phyloP scores from a whole-genome alignment of 2,329 filamentous ascomycete species.

The Beauveria rudraprayagi region DNA sequence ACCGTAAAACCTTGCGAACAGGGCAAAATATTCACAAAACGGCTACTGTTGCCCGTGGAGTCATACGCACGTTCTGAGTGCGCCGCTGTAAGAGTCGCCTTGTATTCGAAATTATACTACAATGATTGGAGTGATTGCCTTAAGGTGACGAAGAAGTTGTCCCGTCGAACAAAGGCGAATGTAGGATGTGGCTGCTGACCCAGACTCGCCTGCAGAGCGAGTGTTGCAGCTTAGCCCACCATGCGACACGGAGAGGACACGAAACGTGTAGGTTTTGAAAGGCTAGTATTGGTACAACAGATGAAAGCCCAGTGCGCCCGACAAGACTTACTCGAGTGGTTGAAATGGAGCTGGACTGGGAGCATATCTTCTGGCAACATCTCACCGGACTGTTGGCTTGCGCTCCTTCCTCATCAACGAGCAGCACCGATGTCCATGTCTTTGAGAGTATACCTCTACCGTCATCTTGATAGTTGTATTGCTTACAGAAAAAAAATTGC shows the following conservation, averaged over 20 bases:
- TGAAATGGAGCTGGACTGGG: neutral
- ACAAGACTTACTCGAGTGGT: neutral
- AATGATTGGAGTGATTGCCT: too few species aligned
- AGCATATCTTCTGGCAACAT: neutral
- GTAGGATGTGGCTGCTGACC: too few species aligned
- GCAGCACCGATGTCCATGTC: neutral
- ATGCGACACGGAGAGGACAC: conserved; percentile 3
- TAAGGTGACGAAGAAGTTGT: too few species aligned
- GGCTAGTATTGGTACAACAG: conserved; percentile 4
- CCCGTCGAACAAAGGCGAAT: too few species aligned
- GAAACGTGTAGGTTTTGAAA: conserved; percentile 1
- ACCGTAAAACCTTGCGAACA: neutral
- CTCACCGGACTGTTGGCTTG: neutral
- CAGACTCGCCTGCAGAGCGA: neutral
- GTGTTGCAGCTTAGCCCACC: neutral
- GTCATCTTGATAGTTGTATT: neutral
- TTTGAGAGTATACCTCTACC: neutral
- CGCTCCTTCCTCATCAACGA: neutral
- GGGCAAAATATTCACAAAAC: neutral
- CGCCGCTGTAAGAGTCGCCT: too few species aligned
- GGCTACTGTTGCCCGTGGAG: too few species aligned
- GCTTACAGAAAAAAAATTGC: neutral
- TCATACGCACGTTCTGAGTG: too few species aligned
- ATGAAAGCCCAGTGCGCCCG: neutral
- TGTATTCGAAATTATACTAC: too few species aligned